phyloP scores from a whole-genome alignment of 2,329 filamentous ascomycete species.

The Exophiala sp. region DNA sequence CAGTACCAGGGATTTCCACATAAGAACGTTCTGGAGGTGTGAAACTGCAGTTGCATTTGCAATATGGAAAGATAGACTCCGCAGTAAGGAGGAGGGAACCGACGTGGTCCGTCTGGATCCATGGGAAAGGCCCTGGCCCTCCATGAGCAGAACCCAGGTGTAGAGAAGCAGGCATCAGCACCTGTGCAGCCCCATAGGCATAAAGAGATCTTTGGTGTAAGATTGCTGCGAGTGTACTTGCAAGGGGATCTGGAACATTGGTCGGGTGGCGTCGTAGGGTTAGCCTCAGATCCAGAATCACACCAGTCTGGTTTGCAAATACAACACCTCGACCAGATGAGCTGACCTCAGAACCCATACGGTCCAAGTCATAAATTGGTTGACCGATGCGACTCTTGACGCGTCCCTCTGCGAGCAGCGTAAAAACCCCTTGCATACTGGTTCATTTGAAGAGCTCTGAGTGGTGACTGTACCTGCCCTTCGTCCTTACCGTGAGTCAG shows the following conservation, averaged over 20 bases:
- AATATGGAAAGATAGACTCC: background rate
- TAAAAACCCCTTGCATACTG: background rate
- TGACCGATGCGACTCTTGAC: background rate
- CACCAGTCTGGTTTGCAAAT: background rate
- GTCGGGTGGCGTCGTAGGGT: background rate
- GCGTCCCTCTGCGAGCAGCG: background rate
- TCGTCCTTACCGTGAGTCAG: too few species aligned
- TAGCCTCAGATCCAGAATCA: slow-evolving; percentile 1
- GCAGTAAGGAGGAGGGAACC: background rate
- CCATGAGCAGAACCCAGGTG: background rate
- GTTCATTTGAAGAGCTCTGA: background rate
- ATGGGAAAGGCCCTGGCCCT: background rate
- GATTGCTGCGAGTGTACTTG: background rate
- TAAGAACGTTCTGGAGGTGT: background rate
- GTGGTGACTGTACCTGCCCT: too few species aligned
- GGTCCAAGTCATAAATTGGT: background rate
- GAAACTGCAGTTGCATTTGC: background rate
- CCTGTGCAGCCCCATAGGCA: background rate
- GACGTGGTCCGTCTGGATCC: background rate
- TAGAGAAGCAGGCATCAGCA: background rate
- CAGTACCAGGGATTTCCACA: background rate
- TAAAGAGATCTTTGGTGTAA: background rate
- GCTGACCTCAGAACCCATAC: background rate
- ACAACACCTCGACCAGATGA: background rate
- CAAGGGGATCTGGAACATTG: slow-evolving; percentile 7